phyloP scores from a whole-genome alignment of 2,329 filamentous ascomycete species.

The Geoglossum cookeanum region DNA sequence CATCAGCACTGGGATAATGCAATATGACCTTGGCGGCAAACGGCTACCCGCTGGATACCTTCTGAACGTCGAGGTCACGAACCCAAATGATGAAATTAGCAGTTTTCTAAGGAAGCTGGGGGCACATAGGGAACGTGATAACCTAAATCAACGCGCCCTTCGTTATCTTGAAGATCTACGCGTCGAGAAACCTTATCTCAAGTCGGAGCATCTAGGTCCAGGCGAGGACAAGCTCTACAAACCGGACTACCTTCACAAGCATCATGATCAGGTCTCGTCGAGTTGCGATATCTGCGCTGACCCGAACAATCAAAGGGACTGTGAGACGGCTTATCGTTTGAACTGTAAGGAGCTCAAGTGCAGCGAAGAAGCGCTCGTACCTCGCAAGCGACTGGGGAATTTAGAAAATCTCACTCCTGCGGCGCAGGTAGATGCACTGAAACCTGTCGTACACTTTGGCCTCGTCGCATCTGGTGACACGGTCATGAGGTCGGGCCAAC shows the following conservation, averaged over 20 bases:
- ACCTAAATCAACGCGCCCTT: neutral
- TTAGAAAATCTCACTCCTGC: neutral
- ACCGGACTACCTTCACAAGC: constrained; percentile 16
- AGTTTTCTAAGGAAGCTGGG: constrained; percentile 11
- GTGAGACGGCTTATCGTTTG: neutral
- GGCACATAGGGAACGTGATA: neutral
- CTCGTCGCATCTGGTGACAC: neutral
- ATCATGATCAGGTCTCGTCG: constrained; percentile 10
- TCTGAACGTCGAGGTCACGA: too few relatives aligned
- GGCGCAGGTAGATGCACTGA: neutral
- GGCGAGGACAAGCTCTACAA: constrained; percentile 15
- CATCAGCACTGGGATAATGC: too few relatives aligned
- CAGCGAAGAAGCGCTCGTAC: neutral
- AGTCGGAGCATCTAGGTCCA: constrained; percentile 13
- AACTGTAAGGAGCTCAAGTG: neutral
- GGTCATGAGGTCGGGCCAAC: neutral
- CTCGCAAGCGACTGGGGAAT: neutral
- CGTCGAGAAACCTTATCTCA: constrained; percentile 5
- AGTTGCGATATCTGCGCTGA: constrained; percentile 2
- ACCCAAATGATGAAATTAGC: constrained; percentile 16
- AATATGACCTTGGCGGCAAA: too few relatives aligned
- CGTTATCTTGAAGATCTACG: neutral
- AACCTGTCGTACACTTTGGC: constrained; percentile 6
- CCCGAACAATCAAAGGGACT: neutral
- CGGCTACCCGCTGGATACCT: too few relatives aligned